Conservation (phyloP, 2,329 filamentous ascomycete genomes). For the Geoglossum cookeanum region DNA sequence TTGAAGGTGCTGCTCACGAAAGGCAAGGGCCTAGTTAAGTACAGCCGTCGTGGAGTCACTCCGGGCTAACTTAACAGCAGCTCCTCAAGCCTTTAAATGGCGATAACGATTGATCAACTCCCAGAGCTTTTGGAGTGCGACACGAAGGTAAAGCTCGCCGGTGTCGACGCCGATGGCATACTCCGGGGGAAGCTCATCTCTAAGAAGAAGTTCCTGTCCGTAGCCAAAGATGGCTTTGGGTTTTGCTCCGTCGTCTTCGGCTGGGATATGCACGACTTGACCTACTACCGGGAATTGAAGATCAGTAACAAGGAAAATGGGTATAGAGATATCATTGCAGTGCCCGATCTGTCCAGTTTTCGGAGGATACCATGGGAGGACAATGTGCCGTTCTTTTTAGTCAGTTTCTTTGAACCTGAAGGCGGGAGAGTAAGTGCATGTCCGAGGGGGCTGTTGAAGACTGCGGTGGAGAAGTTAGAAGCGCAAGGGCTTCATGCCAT, state of each 20-base stretch:
- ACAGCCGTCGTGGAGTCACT: neutral
- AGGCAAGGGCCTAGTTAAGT: neutral
- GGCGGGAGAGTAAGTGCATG: conserved; percentile 54
- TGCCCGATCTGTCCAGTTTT: conserved; percentile 60
- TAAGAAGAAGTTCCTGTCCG: conserved; percentile 79
- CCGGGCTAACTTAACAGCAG: neutral
- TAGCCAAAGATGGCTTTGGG: conserved; percentile 65
- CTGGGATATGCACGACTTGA: conserved; percentile 94
- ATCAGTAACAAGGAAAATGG: conserved; percentile 85
- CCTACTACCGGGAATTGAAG: conserved; percentile 66
- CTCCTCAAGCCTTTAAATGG: conserved; percentile 9
- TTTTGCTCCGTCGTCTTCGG: conserved; percentile 92
- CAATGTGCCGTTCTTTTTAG: conserved; percentile 66
- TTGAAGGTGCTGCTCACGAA: too few relatives aligned
- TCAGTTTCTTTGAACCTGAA: conserved; percentile 68
- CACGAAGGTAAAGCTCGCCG: conserved; percentile 67
- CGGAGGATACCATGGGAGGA: conserved; percentile 82
- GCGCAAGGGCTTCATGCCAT: conserved; percentile 59
- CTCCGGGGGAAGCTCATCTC: conserved; percentile 80
- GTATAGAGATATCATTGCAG: conserved; percentile 67
- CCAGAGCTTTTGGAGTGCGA: conserved; percentile 50
- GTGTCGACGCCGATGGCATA: conserved; percentile 71
- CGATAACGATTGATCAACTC: conserved; percentile 44
- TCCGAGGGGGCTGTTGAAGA: conserved; percentile 56
- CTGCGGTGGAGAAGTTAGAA: conserved; percentile 46